Percentiles rank a stretch among this genome's conserved stretches.
These are phyloP conservation scores for Pilasporangium apinafurcum DNA, from an alignment of 352 stramenopile species.

Conservation along the genomic window DNA sequence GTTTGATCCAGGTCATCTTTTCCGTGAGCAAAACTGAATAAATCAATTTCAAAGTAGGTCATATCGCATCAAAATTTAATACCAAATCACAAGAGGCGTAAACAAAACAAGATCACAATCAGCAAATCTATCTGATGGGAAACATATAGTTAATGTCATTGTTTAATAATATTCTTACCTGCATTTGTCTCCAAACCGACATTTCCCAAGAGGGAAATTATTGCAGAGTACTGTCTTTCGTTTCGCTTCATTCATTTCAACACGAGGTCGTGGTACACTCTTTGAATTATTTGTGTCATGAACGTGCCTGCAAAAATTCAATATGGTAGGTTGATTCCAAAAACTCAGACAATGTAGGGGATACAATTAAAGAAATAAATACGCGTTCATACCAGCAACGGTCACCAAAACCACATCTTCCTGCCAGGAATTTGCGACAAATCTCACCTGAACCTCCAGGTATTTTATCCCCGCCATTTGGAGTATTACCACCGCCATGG, in stretches of 20 bases:
- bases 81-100: constrained; percentile 6
- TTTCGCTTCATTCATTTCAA: constrained; percentile 36
- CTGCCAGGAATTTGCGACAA: constrained; percentile 68
- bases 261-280: constrained; percentile 4
- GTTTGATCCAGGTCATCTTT: constrained; percentile 50
- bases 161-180: constrained; percentile 36
- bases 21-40: constrained; percentile 70
- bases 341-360: too few species aligned
- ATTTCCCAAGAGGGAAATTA: constrained; percentile 66
- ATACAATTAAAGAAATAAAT: not conserved
- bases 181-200: constrained; percentile 80
- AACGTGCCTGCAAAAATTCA: constrained; percentile 34
- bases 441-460: constrained; percentile 45
- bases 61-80: constrained; percentile 13
- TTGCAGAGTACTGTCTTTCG: constrained; percentile 77
- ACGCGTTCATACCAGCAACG: constrained; percentile 65
- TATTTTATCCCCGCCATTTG: constrained; percentile 17
- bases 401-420: constrained; percentile 71
- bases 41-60: constrained; percentile 13
- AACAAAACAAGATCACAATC: constrained; percentile 1
- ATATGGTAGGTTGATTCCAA: too few species aligned
- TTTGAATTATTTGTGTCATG: constrained; percentile 26
- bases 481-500: not conserved
- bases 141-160: not conserved
- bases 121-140: not conserved